A percentile compares a stretch with the other conserved stretches of the same genome.
Evolutionary conservation across 108 stramenopile genomes (phyloP).

Genomic region (Stephanodiscus triporus): DNA sequence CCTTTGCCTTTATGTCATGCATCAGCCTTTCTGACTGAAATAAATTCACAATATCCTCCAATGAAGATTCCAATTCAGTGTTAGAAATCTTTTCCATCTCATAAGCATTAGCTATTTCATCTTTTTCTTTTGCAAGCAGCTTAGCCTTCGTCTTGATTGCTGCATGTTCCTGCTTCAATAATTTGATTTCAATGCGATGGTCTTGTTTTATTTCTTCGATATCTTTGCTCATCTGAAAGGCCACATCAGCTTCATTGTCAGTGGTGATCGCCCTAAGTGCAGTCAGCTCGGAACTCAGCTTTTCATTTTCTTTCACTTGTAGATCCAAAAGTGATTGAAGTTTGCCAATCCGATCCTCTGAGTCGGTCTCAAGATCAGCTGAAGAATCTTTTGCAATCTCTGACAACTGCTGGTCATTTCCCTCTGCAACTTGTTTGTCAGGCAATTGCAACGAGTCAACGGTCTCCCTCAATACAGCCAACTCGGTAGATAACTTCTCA

Average conservation of each 20-base stretch:
- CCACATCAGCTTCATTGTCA: neutral
- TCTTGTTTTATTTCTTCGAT: constrained; percentile 19
- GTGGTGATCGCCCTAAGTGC: neutral
- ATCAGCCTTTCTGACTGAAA: neutral
- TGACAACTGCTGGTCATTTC: neutral
- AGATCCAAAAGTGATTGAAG: neutral
- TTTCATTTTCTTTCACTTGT: neutral
- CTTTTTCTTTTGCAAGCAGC: constrained; percentile 16
- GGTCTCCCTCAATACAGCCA: neutral
- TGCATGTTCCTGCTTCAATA: constrained; percentile 21
- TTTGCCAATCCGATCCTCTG: neutral
- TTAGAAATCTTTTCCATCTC: constrained; percentile 9
- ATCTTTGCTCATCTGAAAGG: neutral
- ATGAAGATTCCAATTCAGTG: constrained; percentile 17
- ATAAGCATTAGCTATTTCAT: constrained; percentile 14
- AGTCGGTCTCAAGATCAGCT: neutral
- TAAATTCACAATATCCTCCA: constrained; percentile 9
- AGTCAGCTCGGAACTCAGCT: neutral
- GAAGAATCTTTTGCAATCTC: neutral
- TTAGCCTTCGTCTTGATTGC: constrained; percentile 15
- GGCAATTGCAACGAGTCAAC: no score
- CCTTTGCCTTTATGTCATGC: constrained; percentile 1
- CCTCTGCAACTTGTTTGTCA: neutral
- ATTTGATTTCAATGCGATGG: constrained; percentile 16
- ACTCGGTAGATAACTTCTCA: neutral